These are phyloP conservation scores for Pseudonectria foliicola DNA, from an alignment of 2,329 filamentous ascomycete species.

Conservation along the genomic window DNA sequence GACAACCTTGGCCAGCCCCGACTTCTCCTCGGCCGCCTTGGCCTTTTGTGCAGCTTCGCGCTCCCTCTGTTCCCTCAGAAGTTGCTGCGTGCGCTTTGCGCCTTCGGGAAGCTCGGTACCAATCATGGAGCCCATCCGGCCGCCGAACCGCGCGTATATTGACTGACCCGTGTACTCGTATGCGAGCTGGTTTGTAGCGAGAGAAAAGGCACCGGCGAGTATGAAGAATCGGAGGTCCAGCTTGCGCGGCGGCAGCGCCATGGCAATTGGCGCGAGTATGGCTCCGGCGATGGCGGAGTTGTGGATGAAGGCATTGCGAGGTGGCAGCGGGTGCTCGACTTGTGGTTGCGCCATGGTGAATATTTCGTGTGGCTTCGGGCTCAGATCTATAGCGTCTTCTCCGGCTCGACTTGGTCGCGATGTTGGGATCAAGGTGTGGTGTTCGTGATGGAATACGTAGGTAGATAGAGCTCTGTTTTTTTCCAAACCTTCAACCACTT, in stretches of 20 bases:
- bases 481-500: too few species aligned
- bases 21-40: constrained; percentile 25
- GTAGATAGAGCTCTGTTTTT: too few species aligned
- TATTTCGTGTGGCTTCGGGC: too few species aligned
- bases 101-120: constrained; percentile 51
- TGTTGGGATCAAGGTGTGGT: too few species aligned
- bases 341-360: constrained; percentile 23
- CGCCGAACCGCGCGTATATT: constrained; percentile 40
- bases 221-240: constrained; percentile 44
- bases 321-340: constrained; percentile 22
- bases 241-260: constrained; percentile 45
- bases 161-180: constrained; percentile 51
- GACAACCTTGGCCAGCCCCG: constrained; percentile 27
- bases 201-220: constrained; percentile 43
- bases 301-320: constrained; percentile 35
- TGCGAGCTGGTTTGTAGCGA: constrained; percentile 48
- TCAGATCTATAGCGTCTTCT: too few species aligned
- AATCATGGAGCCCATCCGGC: constrained; percentile 37
- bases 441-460: too few species aligned
- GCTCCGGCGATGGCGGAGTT: constrained; percentile 41
- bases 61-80: constrained; percentile 40
- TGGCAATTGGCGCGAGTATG: constrained; percentile 39
- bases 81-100: constrained; percentile 39
- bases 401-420: constrained; percentile 1
- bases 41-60: constrained; percentile 26